Conservation (phyloP, 108 stramenopile genomes). For the Mayamaea pseudoterrestris region DNA sequence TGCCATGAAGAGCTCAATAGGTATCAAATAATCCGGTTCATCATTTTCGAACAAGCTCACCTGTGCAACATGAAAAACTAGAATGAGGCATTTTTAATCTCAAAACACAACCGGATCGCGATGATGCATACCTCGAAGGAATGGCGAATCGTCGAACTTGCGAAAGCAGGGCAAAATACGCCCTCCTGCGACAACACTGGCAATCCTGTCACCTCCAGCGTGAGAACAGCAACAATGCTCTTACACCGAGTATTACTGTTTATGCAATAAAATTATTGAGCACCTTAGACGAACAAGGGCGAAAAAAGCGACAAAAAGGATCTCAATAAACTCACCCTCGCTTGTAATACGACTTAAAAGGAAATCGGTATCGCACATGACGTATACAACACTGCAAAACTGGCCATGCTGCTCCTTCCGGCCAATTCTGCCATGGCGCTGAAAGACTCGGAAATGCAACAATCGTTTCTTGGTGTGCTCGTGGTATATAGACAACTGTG, state of each 20-base stretch:
- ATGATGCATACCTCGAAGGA: conserved; percentile 48
- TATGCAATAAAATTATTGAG: neutral
- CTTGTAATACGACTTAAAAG: conserved; percentile 49
- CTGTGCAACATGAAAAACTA: conserved; percentile 1
- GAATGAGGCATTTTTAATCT: too few species aligned
- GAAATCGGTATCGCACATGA: conserved; percentile 68
- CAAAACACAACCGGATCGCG: neutral
- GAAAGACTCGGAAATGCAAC: conserved; percentile 38
- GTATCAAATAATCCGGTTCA: conserved; percentile 49
- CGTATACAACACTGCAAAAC: conserved; percentile 60
- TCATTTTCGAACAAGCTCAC: conserved; percentile 58
- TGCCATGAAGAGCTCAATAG: conserved; percentile 43
- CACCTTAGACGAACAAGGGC: neutral
- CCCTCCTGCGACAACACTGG: conserved; percentile 46
- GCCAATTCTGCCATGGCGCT: conserved; percentile 77
- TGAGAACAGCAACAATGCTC: conserved; percentile 69
- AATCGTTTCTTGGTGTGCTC: conserved; percentile 62
- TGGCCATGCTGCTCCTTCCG: conserved; percentile 51
- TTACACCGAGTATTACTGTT: conserved; percentile 11
- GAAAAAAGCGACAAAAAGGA: neutral
- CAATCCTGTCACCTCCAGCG: conserved; percentile 65
- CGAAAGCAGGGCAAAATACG: conserved; percentile 47
- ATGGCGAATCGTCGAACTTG: conserved; percentile 31
- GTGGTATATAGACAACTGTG: conserved; percentile 76
- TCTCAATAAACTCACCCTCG: conserved; percentile 7